Percentiles rank a stretch among this genome's conserved stretches.
phyloP scores from a whole-genome alignment of 2,329 filamentous ascomycete genomes.

The Talaromyces sp. region DNA sequence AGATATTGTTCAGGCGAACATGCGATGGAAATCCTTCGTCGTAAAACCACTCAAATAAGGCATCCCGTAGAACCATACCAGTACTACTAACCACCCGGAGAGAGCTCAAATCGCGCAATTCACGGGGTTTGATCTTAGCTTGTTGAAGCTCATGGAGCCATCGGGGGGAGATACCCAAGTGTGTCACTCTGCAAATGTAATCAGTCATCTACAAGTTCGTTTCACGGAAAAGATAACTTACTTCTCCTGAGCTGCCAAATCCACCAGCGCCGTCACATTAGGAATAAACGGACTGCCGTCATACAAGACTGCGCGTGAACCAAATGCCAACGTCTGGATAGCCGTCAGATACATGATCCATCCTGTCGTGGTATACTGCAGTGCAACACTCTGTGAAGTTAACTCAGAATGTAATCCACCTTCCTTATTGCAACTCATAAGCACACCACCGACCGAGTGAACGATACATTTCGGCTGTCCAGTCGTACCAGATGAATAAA shows the following conservation, averaged over 20 bases:
- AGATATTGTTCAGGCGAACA: constrained; percentile 59
- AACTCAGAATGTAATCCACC: constrained; percentile 54
- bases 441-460: constrained; percentile 58
- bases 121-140: constrained; percentile 62
- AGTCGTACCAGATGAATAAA: constrained; percentile 79
- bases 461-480: constrained; percentile 85
- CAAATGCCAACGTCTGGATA: constrained; percentile 61
- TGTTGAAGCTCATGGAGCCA: constrained; percentile 76
- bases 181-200: constrained; percentile 67
- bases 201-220: too few relatives aligned
- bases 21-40: constrained; percentile 68
- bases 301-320: constrained; percentile 70
- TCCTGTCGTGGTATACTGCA: constrained; percentile 71
- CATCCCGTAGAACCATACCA: constrained; percentile 78
- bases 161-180: constrained; percentile 73
- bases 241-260: constrained; percentile 59
- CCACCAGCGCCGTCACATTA: constrained; percentile 54
- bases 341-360: constrained; percentile 86
- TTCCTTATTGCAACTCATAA: constrained; percentile 60
- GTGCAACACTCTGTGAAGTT: constrained; percentile 43
- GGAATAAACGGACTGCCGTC: constrained; percentile 81
- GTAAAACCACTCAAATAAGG: constrained; percentile 80
- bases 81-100: constrained; percentile 69
- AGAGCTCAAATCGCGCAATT: constrained; percentile 63
- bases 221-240: constrained; percentile 2